These are phyloP conservation scores for Quillaja saponaria DNA, from an alignment of 306 rosid species.

Conservation along the genomic window DNA sequence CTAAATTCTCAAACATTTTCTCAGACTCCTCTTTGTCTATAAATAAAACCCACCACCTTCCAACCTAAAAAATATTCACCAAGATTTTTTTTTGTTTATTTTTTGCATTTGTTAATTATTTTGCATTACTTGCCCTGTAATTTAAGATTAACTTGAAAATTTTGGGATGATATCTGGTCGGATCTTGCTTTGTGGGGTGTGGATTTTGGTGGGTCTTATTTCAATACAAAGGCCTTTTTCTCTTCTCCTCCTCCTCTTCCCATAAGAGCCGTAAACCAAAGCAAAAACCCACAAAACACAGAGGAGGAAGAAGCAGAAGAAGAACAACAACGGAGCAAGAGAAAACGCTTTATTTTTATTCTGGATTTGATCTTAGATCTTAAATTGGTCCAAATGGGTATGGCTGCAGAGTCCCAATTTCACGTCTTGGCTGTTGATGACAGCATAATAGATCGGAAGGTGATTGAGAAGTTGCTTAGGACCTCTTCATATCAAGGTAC, in stretches of 20 bases:
- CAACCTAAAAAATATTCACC: constrained; percentile 44
- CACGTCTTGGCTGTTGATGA: constrained; percentile 97
- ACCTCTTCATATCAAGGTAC: constrained; percentile 89
- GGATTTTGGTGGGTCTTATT: constrained; percentile 70
- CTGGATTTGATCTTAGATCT: constrained; percentile 25
- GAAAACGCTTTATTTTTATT: too few relatives aligned
- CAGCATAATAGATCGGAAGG: constrained; percentile 76
- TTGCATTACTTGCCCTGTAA: constrained; percentile 74
- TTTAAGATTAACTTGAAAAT: constrained; percentile 68
- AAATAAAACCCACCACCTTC: constrained; percentile 36
- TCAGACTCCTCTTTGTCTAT: neutral
- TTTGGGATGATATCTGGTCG: constrained; percentile 95
- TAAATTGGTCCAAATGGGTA: constrained; percentile 60
- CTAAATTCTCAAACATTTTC: constrained; percentile 21
- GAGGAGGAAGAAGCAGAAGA: neutral
- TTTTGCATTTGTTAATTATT: constrained; percentile 29
- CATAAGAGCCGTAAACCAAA: neutral
- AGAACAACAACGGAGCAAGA: neutral
- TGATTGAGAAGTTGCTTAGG: constrained; percentile 78
- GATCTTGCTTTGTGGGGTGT: constrained; percentile 92
- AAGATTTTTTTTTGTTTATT: constrained; percentile 29
- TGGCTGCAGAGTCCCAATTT: constrained; percentile 73
- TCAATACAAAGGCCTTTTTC: constrained; percentile 47
- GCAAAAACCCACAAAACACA: neutral
- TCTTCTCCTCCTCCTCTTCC: constrained; percentile 16